Base-by-base conservation (phyloP, 164 flowering plant species). In the Nymphaea thermarum region DNA sequence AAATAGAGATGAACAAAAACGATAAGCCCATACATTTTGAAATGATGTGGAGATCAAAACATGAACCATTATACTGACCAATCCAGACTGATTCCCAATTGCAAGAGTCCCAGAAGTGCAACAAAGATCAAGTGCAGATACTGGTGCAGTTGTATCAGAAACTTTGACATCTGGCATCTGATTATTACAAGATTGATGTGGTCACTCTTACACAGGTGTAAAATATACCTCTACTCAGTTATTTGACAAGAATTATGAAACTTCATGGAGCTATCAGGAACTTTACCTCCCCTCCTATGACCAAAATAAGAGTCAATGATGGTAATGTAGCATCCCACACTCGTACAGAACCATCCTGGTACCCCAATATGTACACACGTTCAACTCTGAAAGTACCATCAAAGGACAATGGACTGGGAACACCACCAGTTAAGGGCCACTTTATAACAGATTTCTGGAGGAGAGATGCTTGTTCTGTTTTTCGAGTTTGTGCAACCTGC, bases 341-440 rank as follows among this genome's bases (percentile, higher is more conserved):
- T 69, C 89, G 76, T 65, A 86, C 82, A 64, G 98, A 83, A 71
- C 96, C 98, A 86, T 93, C 88, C 64, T 79, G 74, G 77, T 88
- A 93, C 71, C 98, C 95, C 36, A 82, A 84, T 63, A 86, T 70
- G 70, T 79, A 93, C 44, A 90, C 59, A 71, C 79, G 80, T 68
- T 79, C 78, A 51, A 82, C 69, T 64, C 66, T 69, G 44, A 63
- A 64, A 66, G 68, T 78, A 70, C 81, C 81, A 59, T 76, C 43
- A 45, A 65, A 61, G 57, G 85, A 76, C 45, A 79, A 15, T 45
- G 79, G 80, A 70, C 79, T 78, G 65, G 78, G 82, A 64, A 89
- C 83, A 42, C 95, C 96, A 45, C 98, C 96, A 63, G 87, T 86
- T 76, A 93, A 71, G 66, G 86, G 89, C 96, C 93, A 88, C 73